Evolutionary conservation across 2,329 filamentous ascomycete species (phyloP).

Genomic region (Hypocrella siamensis): DNA sequence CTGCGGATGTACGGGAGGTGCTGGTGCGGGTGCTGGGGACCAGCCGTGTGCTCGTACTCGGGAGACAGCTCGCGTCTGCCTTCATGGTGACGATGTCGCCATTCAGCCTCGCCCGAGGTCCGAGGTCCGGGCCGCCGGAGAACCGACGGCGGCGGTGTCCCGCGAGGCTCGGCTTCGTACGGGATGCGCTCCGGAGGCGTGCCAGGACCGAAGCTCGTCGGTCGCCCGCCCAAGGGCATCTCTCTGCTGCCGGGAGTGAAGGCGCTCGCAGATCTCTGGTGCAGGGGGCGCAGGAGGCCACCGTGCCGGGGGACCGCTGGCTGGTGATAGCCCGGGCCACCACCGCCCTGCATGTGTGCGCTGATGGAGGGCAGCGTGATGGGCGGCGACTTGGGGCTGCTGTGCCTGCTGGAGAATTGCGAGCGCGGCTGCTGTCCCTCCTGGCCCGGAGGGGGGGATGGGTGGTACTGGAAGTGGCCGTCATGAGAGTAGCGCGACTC

Average conservation of each 20-base stretch:
- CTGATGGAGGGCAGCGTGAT: constrained; percentile 12
- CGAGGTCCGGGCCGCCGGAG: neutral
- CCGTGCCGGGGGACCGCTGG: neutral
- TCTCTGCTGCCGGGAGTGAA: constrained; percentile 6
- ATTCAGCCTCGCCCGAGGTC: constrained; percentile 3
- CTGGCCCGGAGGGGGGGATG: neutral
- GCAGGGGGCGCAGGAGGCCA: constrained; percentile 6
- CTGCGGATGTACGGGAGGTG: neutral
- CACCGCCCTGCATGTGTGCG: constrained; percentile 6
- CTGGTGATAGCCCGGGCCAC: neutral
- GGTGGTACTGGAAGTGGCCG: neutral
- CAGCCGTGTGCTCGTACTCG: constrained; percentile 1
- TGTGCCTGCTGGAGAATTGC: constrained; percentile 1
- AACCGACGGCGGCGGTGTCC: constrained; percentile 1
- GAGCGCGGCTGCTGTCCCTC: neutral
- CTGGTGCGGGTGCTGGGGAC: neutral
- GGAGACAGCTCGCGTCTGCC: constrained; percentile 2
- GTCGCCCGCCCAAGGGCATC: constrained; percentile 4
- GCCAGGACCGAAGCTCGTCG: constrained; percentile 8
- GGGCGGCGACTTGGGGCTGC: constrained; percentile 2
- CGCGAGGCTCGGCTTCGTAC: constrained; percentile 1
- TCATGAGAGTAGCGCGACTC: neutral
- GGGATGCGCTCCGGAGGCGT: neutral
- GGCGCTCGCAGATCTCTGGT: constrained; percentile 10
- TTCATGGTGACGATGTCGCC: constrained; percentile 1